Evolutionary conservation across 352 stramenopile species (phyloP).

Genomic region (Globisporangium perplexum): DNA sequence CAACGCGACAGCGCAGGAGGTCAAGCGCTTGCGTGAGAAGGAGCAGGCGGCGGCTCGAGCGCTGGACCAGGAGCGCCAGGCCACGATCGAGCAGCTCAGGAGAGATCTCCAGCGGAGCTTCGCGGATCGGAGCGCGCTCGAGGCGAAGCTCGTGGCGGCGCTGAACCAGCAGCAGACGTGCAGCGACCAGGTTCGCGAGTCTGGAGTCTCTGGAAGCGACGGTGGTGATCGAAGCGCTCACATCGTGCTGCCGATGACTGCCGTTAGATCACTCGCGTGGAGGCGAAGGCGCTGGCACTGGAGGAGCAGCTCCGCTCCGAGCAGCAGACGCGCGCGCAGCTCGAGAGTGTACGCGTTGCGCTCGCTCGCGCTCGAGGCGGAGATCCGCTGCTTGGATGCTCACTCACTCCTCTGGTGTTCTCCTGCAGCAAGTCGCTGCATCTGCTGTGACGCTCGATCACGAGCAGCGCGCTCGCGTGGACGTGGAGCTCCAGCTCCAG

Average conservation of each 20-base stretch:
- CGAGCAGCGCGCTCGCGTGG: conserved; percentile 15
- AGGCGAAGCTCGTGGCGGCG: conserved; percentile 18
- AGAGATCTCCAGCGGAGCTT: conserved; percentile 21
- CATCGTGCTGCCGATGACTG: background rate
- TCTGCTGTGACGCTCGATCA: background rate
- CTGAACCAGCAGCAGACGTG: conserved; percentile 22
- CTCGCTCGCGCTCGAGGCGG: background rate
- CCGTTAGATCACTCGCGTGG: conserved; percentile 14
- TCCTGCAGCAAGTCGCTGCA: conserved; percentile 3
- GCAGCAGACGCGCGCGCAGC: conserved; percentile 2
- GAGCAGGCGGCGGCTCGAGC: conserved; percentile 19
- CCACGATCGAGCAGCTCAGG: conserved; percentile 22
- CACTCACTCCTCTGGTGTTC: background rate
- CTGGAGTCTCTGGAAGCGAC: too few species aligned
- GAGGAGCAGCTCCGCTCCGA: conserved; percentile 6
- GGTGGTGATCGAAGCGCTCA: background rate
- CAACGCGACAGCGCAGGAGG: conserved; percentile 23
- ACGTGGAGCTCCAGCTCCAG: conserved; percentile 11
- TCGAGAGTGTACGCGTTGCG: conserved; percentile 4
- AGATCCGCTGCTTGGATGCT: background rate
- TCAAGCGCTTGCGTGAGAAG: conserved; percentile 36
- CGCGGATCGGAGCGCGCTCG: conserved; percentile 19
- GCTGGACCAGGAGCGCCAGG: conserved; percentile 16
- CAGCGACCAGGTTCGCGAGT: conserved; percentile 3
- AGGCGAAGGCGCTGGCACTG: conserved; percentile 15